Conservation (phyloP, 2,329 filamentous ascomycete genomes). For the Torrubiellomyces zombiae region DNA sequence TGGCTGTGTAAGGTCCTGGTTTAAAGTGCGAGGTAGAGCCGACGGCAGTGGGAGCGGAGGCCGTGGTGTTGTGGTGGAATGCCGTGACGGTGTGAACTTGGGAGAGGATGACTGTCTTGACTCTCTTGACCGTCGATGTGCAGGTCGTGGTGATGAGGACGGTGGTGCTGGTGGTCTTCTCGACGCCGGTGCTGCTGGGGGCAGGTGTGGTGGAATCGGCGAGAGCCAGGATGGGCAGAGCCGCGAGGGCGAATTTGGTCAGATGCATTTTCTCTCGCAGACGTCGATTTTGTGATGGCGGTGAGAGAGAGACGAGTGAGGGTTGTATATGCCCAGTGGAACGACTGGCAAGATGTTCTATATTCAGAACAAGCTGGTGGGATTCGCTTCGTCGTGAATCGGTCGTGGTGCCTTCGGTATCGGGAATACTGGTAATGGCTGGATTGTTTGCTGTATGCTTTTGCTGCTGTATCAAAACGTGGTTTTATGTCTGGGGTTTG, state of each 20-base stretch:
- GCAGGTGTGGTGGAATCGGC: conserved; percentile 17
- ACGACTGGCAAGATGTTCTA: too few relatives aligned
- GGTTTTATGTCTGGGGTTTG: too few relatives aligned
- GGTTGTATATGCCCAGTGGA: too few relatives aligned
- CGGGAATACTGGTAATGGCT: too few relatives aligned
- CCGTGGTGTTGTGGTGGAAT: conserved; percentile 17
- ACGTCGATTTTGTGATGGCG: neutral
- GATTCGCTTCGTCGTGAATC: too few relatives aligned
- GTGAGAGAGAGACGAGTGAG: too few relatives aligned
- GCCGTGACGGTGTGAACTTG: conserved; percentile 24
- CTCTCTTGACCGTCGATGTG: conserved; percentile 33
- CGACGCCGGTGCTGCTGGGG: conserved; percentile 5
- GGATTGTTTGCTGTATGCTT: too few relatives aligned
- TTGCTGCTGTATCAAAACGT: too few relatives aligned
- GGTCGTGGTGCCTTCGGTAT: too few relatives aligned
- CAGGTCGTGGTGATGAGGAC: conserved; percentile 21
- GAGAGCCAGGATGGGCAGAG: conserved; percentile 37
- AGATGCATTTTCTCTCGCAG: conserved; percentile 10
- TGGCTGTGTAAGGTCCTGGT: conserved; percentile 8
- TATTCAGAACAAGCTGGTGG: too few relatives aligned
- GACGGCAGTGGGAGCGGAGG: conserved; percentile 13
- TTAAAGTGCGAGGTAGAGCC: conserved; percentile 8
- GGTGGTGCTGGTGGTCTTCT: conserved; percentile 20
- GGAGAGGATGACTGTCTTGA: conserved; percentile 34
- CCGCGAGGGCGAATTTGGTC: conserved; percentile 26